phyloP scores from a whole-genome alignment of 345 rosid species.

The Lagerstroemia speciosa region DNA sequence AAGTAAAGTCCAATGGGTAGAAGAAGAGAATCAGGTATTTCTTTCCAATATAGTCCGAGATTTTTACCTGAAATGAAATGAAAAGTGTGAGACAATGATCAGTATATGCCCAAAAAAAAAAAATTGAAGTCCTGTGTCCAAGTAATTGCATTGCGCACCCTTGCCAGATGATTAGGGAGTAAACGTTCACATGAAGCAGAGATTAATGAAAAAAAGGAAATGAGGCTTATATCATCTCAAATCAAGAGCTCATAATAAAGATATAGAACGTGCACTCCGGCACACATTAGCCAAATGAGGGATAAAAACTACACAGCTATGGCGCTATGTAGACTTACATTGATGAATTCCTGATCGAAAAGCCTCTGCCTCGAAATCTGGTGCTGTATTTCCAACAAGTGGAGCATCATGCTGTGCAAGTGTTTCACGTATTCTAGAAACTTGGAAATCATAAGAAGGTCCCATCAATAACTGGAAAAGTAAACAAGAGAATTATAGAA shows the following conservation, averaged over 20 bases:
- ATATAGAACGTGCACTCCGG: no score
- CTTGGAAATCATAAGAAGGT: background rate
- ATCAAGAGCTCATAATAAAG: background rate
- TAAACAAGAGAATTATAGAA: background rate
- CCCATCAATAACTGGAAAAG: background rate
- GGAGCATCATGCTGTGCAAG: conserved; percentile 56
- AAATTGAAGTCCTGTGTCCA: background rate
- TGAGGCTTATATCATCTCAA: no score
- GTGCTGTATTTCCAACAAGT: conserved; percentile 80
- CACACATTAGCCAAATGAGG: background rate
- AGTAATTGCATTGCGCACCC: no score
- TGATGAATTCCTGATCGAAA: conserved; percentile 91
- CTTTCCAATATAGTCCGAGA: conserved; percentile 92
- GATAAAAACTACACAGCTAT: background rate
- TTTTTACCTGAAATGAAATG: conserved; percentile 60
- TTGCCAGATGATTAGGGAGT: background rate
- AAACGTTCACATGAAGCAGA: no score
- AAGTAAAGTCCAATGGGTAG: conserved; percentile 98
- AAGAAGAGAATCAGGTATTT: conserved; percentile 95
- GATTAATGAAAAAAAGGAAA: background rate
- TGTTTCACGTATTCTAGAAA: background rate
- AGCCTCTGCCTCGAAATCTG: conserved; percentile 98
- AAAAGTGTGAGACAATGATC: background rate
- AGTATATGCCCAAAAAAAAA: no score
- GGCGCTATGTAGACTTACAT: conserved; percentile 26